These are phyloP conservation scores for Articulospora tetracladia DNA, from an alignment of 495 filamentous ascomycete species.

Conservation along the genomic window DNA sequence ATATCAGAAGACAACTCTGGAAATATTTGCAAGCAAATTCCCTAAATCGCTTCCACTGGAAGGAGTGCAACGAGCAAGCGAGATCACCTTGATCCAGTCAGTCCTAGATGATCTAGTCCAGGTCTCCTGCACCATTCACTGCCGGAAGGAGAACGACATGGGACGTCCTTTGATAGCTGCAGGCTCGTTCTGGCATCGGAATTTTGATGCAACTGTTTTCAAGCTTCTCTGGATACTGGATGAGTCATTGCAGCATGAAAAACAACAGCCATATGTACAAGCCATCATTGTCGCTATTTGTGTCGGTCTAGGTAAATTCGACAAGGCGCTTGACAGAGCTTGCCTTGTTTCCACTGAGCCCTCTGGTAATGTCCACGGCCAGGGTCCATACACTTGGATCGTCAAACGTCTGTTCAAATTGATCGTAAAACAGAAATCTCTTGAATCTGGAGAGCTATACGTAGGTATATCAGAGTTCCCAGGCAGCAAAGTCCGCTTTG, in stretches of 20 bases:
- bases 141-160: not conserved
- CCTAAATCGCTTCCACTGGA: slow-evolving; percentile 4
- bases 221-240: slow-evolving; percentile 10
- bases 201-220: slow-evolving; percentile 5
- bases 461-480: not conserved
- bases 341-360: not conserved
- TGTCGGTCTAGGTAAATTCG: slow-evolving; percentile 8
- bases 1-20: slow-evolving; percentile 13
- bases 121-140: slow-evolving; percentile 9
- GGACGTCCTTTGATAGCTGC: not conserved
- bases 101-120: slow-evolving; percentile 9
- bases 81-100: not conserved
- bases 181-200: slow-evolving; percentile 1
- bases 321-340: not conserved
- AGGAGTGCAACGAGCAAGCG: not conserved
- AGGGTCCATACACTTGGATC: slow-evolving; percentile 12
- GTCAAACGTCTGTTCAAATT: not conserved
- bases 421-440: not conserved
- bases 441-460: not conserved
- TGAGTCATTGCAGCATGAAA: not conserved
- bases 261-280: slow-evolving; percentile 11
- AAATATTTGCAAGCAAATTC: slow-evolving; percentile 9
- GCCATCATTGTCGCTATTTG: slow-evolving; percentile 8
- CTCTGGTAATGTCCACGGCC: no score
- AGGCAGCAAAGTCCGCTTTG: not conserved